Percentiles rank a stretch among this genome's conserved stretches.
Conservation (phyloP, 2,329 filamentous ascomycete genomes). For the Xylaria sp. region DNA sequence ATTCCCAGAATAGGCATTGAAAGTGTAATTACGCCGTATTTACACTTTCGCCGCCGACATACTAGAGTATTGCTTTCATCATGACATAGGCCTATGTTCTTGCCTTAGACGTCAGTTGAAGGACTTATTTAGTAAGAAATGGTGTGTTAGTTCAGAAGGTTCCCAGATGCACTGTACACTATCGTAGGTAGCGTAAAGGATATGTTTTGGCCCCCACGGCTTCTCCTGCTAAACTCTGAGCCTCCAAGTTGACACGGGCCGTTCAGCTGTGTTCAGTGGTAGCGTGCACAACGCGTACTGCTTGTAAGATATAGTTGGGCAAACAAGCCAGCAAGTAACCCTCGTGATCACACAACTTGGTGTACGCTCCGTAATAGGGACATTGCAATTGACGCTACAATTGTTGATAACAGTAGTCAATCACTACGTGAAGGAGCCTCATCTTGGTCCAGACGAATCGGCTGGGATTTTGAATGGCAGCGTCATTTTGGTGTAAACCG, state of each 20-base stretch:
- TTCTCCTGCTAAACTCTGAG: neutral
- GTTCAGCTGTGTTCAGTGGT: neutral
- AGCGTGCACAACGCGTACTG: neutral
- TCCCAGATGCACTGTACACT: too few relatives aligned
- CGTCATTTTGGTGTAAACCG: neutral
- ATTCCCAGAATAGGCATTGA: neutral
- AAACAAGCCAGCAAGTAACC: neutral
- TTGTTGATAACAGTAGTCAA: neutral
- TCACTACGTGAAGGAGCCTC: neutral
- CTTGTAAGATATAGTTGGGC: neutral
- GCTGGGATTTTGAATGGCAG: neutral
- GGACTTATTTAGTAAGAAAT: neutral
- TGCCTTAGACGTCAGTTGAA: neutral
- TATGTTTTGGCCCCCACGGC: neutral
- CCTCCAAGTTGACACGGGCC: neutral
- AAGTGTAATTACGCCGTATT: neutral
- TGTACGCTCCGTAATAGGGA: neutral
- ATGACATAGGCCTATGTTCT: neutral
- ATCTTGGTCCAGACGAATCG: slow-evolving; percentile 8
- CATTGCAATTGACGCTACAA: neutral
- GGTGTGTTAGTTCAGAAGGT: neutral
- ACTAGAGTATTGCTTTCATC: neutral
- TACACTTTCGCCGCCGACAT: neutral
- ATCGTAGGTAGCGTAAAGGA: neutral
- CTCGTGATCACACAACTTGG: neutral